Evolutionary conservation across 208 protist species (phyloP).

Genomic region (Leishmania martiniquensis): DNA sequence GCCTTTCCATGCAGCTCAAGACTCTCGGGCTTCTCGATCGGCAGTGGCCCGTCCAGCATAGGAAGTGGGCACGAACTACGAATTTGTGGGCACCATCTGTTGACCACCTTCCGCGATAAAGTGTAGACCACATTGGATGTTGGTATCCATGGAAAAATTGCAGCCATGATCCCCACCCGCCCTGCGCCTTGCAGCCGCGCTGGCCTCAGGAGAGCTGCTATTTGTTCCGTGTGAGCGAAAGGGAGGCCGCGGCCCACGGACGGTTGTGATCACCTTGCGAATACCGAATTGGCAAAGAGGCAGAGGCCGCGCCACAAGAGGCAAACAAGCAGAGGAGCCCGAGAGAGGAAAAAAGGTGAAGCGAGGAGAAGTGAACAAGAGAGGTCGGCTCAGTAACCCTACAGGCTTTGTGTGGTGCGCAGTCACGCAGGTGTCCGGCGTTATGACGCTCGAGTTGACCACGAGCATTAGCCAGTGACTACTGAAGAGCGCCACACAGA

Average conservation of each 20-base stretch:
- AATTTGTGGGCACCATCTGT: slow-evolving; percentile 66
- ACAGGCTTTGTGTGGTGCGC: background rate
- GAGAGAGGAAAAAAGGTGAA: background rate
- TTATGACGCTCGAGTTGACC: background rate
- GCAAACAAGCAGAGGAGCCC: background rate
- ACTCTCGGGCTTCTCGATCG: slow-evolving; percentile 49
- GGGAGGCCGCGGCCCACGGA: background rate
- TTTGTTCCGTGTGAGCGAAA: background rate
- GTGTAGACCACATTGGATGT: slow-evolving; percentile 64
- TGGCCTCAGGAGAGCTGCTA: background rate
- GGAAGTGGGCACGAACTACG: slow-evolving; percentile 77
- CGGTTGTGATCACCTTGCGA: background rate
- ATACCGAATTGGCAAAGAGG: background rate
- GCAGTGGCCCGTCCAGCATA: slow-evolving; percentile 79
- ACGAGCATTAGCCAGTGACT: background rate
- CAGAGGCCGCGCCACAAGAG: background rate
- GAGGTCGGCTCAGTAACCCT: background rate
- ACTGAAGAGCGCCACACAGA: background rate
- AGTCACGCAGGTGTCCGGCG: background rate
- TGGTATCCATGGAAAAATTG: slow-evolving; percentile 84
- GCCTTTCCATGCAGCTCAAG: slow-evolving; percentile 58
- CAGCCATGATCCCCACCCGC: slow-evolving; percentile 51
- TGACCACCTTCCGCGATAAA: slow-evolving; percentile 53
- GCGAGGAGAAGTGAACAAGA: background rate
- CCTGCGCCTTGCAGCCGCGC: background rate